A percentile compares a stretch with the other conserved stretches of the same genome.
These are phyloP conservation scores for Stereum hirsutum DNA, from an alignment of 1,284 basidiomycete species.

Conservation along the genomic window DNA sequence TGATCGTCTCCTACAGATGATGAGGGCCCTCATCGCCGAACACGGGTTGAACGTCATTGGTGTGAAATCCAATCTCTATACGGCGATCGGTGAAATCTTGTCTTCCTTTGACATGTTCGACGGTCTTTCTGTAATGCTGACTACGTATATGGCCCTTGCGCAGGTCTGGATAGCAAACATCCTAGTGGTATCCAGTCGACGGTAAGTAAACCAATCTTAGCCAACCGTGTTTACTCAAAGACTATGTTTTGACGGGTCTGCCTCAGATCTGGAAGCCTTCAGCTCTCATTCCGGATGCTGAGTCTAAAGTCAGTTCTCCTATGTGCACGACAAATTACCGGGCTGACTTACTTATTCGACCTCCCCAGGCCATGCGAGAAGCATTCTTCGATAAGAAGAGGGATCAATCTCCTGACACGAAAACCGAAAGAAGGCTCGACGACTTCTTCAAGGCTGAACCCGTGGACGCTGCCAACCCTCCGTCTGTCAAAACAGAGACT, in stretches of 20 bases:
- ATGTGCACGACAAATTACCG: background rate
- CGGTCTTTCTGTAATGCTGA: background rate
- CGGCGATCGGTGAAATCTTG: conserved; percentile 35
- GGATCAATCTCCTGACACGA: conserved; percentile 13
- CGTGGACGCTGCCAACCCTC: background rate
- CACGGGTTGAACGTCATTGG: conserved; percentile 58
- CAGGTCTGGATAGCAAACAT: conserved; percentile 69
- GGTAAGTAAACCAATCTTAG: conserved; percentile 27
- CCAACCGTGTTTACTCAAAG: background rate
- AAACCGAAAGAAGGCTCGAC: conserved; percentile 14
- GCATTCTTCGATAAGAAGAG: too few species aligned
- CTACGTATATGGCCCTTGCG: background rate
- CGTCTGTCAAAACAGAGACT: conserved; percentile 15
- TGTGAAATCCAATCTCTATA: conserved; percentile 65
- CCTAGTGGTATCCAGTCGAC: conserved; percentile 61
- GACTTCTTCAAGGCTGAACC: too few species aligned
- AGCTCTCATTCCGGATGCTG: conserved; percentile 44
- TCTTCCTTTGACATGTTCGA: background rate
- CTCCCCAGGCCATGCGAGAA: too few species aligned
- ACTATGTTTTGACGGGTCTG: background rate
- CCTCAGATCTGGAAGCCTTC: conserved; percentile 57
- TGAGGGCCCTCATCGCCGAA: conserved; percentile 52
- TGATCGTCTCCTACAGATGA: conserved; percentile 33
- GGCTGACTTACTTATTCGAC: background rate
- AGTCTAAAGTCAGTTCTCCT: conserved; percentile 40